Base-by-base conservation (phyloP, 306 rosid species). In the Lablab purpureus region DNA sequence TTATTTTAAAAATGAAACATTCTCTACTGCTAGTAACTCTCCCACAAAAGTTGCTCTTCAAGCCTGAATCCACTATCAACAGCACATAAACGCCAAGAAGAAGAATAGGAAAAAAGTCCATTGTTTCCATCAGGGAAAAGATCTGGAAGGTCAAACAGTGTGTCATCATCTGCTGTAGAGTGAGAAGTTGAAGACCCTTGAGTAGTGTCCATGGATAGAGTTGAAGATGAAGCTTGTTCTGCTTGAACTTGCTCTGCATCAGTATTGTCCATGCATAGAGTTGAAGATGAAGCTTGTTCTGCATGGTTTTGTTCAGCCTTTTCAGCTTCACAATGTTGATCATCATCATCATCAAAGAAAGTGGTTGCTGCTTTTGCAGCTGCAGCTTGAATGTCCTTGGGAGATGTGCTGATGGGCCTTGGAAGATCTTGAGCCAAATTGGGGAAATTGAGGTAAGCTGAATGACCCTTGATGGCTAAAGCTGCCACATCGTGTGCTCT, bases 401-500 rank as follows among this genome's bases (percentile, higher is more conserved):
- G 94, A 74, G 95, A 83, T 2, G 85, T 84, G 51, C 81, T 89
- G 37, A 62, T 34, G 1, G 98, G 98, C 8, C 81, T 88, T 11
- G 98, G 98, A 78, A 92, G 94, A 25, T 77, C 34, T 1, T 65
- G 50, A 28, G 89, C 88, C 56, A 92, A 46, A 22, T 92, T 81
- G 13, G 98, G 98, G 73, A 94, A 94, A 81, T 94, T 94, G 58
- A 94, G 97, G 72, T 47, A 86, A 54, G 97, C 98, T 10, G 94
- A 86, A 69, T 77, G 34, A 14, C 98, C 98, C 74, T 94, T 94
- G 62, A 92, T 89, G 23, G 98, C 97, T 45, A 88, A 84, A 62
- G 98, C 87, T 0, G 98, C 98, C 4, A 91, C 97, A 78, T 94
- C 98, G 60, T 94, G 98, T 6, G 98, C 98, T 78, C 97, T 83